Evolutionary conservation across 768 basidiomycete species (phyloP).

Genomic region (Russula dissimulans): DNA sequence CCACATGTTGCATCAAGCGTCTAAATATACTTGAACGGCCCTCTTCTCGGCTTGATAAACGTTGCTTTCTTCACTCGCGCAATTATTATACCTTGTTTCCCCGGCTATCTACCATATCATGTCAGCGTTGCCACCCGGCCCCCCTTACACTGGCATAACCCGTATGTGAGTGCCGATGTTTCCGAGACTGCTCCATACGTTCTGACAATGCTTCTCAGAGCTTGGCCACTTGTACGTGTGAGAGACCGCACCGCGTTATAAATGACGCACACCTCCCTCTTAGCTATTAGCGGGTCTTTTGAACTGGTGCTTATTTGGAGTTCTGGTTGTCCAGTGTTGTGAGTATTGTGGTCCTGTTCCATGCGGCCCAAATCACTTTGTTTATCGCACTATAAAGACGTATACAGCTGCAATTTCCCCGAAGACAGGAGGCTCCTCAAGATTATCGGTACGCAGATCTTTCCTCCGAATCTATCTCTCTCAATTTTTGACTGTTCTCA

Average conservation of each 20-base stretch:
- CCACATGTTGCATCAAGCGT: too few relatives aligned
- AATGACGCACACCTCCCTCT: background rate
- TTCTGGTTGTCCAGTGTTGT: conserved; percentile 26
- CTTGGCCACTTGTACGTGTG: background rate
- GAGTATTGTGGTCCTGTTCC: background rate
- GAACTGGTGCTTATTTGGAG: conserved; percentile 24
- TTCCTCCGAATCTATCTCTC: too few relatives aligned
- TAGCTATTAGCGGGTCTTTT: conserved; percentile 9
- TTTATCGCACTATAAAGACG: conserved; percentile 1
- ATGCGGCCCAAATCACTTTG: background rate
- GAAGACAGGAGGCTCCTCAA: background rate
- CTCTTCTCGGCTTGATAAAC: too few relatives aligned
- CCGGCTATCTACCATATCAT: background rate
- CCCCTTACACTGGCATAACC: too few relatives aligned
- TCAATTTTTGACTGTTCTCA: background rate
- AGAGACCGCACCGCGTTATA: background rate
- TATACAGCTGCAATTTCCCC: conserved; percentile 6
- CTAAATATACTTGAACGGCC: too few relatives aligned
- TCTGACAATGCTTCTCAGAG: background rate
- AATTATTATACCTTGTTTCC: too few relatives aligned
- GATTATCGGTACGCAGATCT: background rate
- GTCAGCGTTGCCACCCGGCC: too few relatives aligned
- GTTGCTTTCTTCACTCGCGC: too few relatives aligned
- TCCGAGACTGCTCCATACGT: too few relatives aligned
- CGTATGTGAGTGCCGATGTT: too few relatives aligned